Percentiles rank a stretch among this genome's conserved stretches.
Evolutionary conservation across 208 protist genomes (phyloP).

Genomic region (Acanthamoeba lenticulata): DNA sequence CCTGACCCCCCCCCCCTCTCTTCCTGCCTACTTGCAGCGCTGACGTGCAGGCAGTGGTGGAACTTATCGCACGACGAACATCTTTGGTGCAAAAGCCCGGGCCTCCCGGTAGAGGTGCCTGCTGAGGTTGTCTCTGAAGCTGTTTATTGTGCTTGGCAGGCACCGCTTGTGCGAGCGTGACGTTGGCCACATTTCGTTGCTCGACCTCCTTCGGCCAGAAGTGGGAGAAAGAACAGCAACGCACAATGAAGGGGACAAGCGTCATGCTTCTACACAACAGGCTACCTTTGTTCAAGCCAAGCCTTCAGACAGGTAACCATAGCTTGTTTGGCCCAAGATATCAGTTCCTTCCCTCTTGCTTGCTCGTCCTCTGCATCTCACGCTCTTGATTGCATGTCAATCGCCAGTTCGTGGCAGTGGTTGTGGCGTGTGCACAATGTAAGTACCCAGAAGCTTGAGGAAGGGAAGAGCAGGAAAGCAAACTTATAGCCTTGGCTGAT

Average conservation of each 20-base stretch:
- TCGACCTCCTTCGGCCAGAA: not conserved
- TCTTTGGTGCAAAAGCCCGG: too few species aligned
- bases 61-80: too few species aligned
- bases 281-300: not conserved
- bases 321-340: too few species aligned
- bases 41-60: too few species aligned
- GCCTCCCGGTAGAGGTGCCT: too few species aligned
- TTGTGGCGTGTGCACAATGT: constrained; percentile 14
- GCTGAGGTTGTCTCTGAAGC: not conserved
- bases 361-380: not conserved
- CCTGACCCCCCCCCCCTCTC: too few species aligned
- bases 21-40: too few species aligned
- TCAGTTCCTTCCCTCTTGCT: not conserved
- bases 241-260: too few species aligned
- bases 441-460: not conserved
- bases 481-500: not conserved
- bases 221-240: not conserved
- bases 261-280: not conserved
- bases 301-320: not conserved
- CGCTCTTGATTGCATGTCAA: not conserved
- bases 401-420: not conserved
- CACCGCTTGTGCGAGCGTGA: not conserved
- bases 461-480: not conserved
- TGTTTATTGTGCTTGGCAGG: not conserved
- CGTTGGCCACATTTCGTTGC: not conserved